Conservation (phyloP, 352 stramenopile genomes). For the Phytophthora meadii region DNA sequence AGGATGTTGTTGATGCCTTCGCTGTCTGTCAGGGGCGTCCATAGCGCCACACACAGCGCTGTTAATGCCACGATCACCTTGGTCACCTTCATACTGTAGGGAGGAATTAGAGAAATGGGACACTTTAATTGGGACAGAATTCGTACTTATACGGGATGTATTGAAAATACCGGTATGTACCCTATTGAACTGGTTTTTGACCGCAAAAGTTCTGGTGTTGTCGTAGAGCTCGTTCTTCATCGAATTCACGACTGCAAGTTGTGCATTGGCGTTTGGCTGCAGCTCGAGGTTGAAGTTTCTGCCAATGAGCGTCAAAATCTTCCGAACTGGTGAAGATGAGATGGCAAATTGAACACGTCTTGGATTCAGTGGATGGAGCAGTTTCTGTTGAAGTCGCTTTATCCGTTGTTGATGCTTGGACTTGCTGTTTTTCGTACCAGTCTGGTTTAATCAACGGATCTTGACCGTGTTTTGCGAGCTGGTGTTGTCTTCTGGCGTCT, state of each 20-base stretch:
- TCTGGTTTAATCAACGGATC: slow-evolving; percentile 82
- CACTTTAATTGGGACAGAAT: neutral
- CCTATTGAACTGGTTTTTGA: neutral
- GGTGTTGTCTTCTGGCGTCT: slow-evolving; percentile 75
- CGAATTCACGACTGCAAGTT: slow-evolving; percentile 60
- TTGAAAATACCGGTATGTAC: neutral
- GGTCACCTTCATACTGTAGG: slow-evolving; percentile 27
- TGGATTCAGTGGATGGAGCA: slow-evolving; percentile 2
- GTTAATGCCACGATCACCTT: slow-evolving; percentile 20
- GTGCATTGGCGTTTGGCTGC: slow-evolving; percentile 40
- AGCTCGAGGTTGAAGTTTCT: slow-evolving; percentile 42
- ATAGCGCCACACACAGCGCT: slow-evolving; percentile 24
- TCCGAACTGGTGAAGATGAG: slow-evolving; percentile 31
- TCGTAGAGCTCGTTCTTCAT: slow-evolving; percentile 73
- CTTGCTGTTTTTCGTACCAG: slow-evolving; percentile 63
- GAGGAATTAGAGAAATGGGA: slow-evolving; percentile 4
- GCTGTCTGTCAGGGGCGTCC: neutral
- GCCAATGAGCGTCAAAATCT: slow-evolving; percentile 49
- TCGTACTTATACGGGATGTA: slow-evolving; percentile 3
- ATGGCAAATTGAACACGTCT: slow-evolving; percentile 49
- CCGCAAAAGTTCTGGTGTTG: slow-evolving; percentile 83
- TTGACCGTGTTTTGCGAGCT: slow-evolving; percentile 82
- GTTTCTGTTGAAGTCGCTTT: neutral
- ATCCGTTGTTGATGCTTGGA: neutral
- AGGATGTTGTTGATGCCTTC: neutral